Base-by-base conservation (phyloP, 805 yeast species). In the Kluyveromyces wickerhamii region DNA sequence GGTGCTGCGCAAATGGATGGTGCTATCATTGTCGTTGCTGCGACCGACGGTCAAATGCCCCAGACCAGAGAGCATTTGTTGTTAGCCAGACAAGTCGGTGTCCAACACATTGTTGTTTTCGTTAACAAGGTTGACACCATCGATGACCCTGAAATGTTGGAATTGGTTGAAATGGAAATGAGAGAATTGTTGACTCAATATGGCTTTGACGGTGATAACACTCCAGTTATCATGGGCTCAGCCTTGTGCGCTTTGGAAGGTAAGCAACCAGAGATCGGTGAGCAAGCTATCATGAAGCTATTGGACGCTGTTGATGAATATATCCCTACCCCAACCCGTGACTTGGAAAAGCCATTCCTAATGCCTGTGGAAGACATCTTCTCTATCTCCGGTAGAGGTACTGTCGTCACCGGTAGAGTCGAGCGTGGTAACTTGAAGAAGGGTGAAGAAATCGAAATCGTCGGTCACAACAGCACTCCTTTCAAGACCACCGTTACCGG, bases 1-100 rank as follows among this genome's bases (percentile, higher is more conserved):
- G 97, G 97, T 79, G 96, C 97, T 55, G 96, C 97, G 54, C 95
- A 89, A 66, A 88, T 88, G 96, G 97, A 89, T 65, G 96, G 97
- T 73, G 97, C 96, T 49, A 88, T 89, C 54, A 89, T 89, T 69
- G 97, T 89, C 43, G 97, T 92, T 64, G 98, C 97, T 57, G 98
- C 98, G 45, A 72, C 95, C 39, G 98, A 92, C 60, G 98, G 98
- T 59, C 95, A 87, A 70, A 92, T 89, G 97, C 97, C 96, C 60
- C 98, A 92, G 72, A 92, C 98, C 51, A 85, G 97, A 72, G 98
- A 92, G 72, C 98, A 92, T 71, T 74, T 92, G 70, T 71, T 92
- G 65, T 79, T 92, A 58, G 98, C 98, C 46, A 86, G 97, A 74
- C 98, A 92, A 72, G 97, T 92, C 62, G 98, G 98, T 76, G 95